phyloP scores from a whole-genome alignment of 1,284 basidiomycete genomes.

The Coniophora puteana region DNA sequence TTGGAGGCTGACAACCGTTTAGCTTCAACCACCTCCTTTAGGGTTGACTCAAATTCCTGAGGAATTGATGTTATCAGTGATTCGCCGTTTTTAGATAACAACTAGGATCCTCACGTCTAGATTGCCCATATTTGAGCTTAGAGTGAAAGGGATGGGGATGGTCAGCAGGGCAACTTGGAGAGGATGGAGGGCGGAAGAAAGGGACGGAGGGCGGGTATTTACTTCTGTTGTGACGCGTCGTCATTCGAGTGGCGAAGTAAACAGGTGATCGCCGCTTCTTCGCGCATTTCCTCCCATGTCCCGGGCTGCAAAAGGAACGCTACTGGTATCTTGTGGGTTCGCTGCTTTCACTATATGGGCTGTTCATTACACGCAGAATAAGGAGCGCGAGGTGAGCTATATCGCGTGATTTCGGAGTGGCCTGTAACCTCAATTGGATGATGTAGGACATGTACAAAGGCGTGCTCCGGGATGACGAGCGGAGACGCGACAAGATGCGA shows the following conservation, averaged over 20 bases:
- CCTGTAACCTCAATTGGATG: constrained; percentile 9
- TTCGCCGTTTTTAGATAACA: neutral
- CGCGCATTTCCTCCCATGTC: constrained; percentile 46
- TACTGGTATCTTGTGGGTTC: constrained; percentile 65
- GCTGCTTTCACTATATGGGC: constrained; percentile 81
- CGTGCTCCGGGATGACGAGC: constrained; percentile 83
- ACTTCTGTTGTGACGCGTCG: constrained; percentile 19
- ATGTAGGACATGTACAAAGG: constrained; percentile 86
- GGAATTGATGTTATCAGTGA: constrained; percentile 1
- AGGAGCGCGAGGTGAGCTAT: constrained; percentile 74
- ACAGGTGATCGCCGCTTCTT: constrained; percentile 16
- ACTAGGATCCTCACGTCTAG: neutral
- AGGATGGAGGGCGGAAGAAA: neutral
- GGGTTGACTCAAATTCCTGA: constrained; percentile 73
- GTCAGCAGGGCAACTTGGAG: constrained; percentile 2
- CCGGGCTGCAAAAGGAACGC: constrained; percentile 72
- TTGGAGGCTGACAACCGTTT: constrained; percentile 84
- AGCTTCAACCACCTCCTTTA: constrained; percentile 76
- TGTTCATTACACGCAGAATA: constrained; percentile 86
- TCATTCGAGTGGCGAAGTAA: neutral
- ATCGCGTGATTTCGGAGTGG: neutral
- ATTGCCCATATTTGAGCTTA: constrained; percentile 3
- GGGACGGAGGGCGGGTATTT: constrained; percentile 15
- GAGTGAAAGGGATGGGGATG: constrained; percentile 3
- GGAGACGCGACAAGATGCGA: constrained; percentile 67